These are phyloP conservation scores for Rhytidhysteron rufulum DNA, from an alignment of 2,329 filamentous ascomycete genomes.

Conservation along the genomic window DNA sequence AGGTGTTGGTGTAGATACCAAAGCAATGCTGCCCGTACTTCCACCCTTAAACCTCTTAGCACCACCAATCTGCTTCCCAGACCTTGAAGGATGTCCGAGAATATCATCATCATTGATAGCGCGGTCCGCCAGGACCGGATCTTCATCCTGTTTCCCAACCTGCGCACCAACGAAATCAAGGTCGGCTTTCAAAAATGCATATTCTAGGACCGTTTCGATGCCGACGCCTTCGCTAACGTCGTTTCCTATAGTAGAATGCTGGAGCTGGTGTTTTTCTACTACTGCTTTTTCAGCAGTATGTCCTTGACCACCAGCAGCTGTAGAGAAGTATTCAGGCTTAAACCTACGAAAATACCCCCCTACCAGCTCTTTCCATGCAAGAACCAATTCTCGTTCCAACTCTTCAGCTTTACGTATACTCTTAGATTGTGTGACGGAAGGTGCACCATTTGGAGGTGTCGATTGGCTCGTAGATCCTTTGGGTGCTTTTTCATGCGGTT, in stretches of 20 bases:
- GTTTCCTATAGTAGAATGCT: slow-evolving; percentile 17
- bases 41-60: slow-evolving; percentile 82
- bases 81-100: slow-evolving; percentile 59
- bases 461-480: slow-evolving; percentile 12
- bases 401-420: slow-evolving; percentile 61
- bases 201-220: slow-evolving; percentile 76
- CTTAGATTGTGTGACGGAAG: slow-evolving; percentile 32
- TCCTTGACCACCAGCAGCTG: slow-evolving; percentile 36
- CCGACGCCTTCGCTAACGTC: slow-evolving; percentile 47
- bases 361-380: slow-evolving; percentile 76
- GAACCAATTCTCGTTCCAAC: slow-evolving; percentile 68
- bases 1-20: slow-evolving; percentile 88
- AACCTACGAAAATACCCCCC: slow-evolving; percentile 95
- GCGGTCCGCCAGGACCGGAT: slow-evolving; percentile 66
- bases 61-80: slow-evolving; percentile 63
- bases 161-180: slow-evolving; percentile 91
- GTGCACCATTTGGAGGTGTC: slow-evolving; percentile 15
- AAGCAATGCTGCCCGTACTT: slow-evolving; percentile 82
- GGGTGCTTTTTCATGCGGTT: slow-evolving; percentile 17
- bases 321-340: slow-evolving; percentile 71
- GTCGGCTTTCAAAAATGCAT: slow-evolving; percentile 90
- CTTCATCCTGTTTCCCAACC: slow-evolving; percentile 71
- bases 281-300: slow-evolving; percentile 30
- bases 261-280: slow-evolving; percentile 19
- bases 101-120: slow-evolving; percentile 85